Base-by-base conservation (phyloP, 331 rosid genomes). In the Phaseolus coccineus region DNA sequence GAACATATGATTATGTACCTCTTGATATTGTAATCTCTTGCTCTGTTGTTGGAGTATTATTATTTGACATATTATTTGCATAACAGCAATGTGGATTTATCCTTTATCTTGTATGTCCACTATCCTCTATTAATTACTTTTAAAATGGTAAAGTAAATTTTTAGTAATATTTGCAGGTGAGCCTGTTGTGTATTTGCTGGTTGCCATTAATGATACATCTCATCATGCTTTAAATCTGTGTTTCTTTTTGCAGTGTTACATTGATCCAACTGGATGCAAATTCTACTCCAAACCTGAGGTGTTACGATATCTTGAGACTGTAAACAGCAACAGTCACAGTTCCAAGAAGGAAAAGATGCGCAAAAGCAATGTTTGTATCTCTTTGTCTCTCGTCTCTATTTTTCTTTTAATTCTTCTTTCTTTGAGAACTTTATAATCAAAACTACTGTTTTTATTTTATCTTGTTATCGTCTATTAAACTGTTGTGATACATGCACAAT, bases 261-360 rank as follows among this genome's bases (percentile, higher is more conserved):
- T 81, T 84, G 83, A 88, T 73, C 93, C 96, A 27, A 75, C 69
- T 9, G 84, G 85, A 80, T 35, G 48, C 83, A 93, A 63, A 76
- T 91, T 88, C 83, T 91, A 90, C 88, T 91, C 97, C 83, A 88
- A 90, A 79, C 89, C 88, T 58, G 90, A 87, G 82, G 94, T 91
- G 19, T 69, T 91, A 71, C 89, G 88, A 30, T 84, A 90, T 78
- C 91, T 91, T 72, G 83, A 81, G 77, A 84, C 90, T 35, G 24
- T 87, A 27, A 85, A 85, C 71, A 73, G 35, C 76, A 79, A 71
- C 80, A 69, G 25, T 76, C 47, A 63, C 76, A 73, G 79, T 51
- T 70, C 70, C 61, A 73, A 82, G 70, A 75, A 61, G 82, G 81
- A 69, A 65, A 9, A 37, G 79, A 63, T 68, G 62, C 56, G 81